Evolutionary conservation across 2,329 filamentous ascomycete species (phyloP).

Genomic region (Talaromyces islandicus): DNA sequence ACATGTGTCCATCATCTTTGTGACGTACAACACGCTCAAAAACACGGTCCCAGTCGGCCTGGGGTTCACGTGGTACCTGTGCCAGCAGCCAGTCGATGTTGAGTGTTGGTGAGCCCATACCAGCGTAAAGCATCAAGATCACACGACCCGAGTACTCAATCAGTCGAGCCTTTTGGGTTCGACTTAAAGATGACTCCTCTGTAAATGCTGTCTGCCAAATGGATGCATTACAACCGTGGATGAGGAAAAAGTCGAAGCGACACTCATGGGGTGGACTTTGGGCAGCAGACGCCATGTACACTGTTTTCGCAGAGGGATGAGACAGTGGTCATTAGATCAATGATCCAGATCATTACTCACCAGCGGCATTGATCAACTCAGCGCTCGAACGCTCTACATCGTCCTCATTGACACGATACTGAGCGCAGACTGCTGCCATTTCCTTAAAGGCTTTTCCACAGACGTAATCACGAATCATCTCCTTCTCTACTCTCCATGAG

Average conservation of each 20-base stretch:
- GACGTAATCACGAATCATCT: not conserved
- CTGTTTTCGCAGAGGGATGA: not conserved
- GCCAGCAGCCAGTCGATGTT: not conserved
- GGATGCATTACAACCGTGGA: not conserved
- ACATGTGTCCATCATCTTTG: constrained; percentile 8
- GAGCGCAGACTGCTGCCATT: not conserved
- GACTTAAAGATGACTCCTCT: not conserved
- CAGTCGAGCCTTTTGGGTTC: not conserved
- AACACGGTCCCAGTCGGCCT: not conserved
- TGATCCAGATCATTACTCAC: not conserved
- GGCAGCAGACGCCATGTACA: constrained; percentile 2
- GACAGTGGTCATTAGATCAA: not conserved
- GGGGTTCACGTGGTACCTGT: not conserved
- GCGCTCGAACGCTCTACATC: constrained; percentile 2
- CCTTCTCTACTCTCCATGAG: not conserved
- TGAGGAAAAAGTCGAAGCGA: constrained; percentile 3
- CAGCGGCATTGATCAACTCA: constrained; percentile 4
- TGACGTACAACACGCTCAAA: not conserved
- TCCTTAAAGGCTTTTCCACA: not conserved
- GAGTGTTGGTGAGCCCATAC: not conserved
- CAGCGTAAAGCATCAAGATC: constrained; percentile 1
- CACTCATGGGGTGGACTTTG: constrained; percentile 1
- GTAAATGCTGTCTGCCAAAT: constrained; percentile 1
- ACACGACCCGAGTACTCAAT: constrained; percentile 4
- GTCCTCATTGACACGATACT: constrained; percentile 1